phyloP scores from a whole-genome alignment of 345 rosid species.

The Pistacia integerrima region DNA sequence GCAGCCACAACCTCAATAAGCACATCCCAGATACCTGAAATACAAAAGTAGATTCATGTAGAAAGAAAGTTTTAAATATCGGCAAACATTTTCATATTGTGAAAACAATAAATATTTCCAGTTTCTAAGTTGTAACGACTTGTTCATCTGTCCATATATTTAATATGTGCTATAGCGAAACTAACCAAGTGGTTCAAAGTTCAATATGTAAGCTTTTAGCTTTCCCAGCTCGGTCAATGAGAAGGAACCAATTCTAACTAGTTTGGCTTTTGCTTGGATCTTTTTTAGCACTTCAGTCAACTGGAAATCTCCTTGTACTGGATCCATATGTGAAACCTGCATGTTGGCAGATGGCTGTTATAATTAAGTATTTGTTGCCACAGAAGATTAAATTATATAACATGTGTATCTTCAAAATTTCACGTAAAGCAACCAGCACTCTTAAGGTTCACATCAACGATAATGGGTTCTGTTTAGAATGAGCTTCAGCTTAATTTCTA shows the following conservation, averaged over 20 bases:
- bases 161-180: constrained; percentile 17
- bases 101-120: background rate
- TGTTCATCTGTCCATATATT: background rate
- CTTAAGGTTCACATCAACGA: background rate
- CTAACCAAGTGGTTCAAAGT: constrained; percentile 64
- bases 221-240: constrained; percentile 61
- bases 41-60: constrained; percentile 1
- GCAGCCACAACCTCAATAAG: constrained; percentile 72
- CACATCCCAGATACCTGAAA: constrained; percentile 75
- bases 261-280: constrained; percentile 73
- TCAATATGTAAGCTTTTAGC: constrained; percentile 62
- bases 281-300: constrained; percentile 47
- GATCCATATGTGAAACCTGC: constrained; percentile 56
- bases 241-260: constrained; percentile 60
- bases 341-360: constrained; percentile 13
- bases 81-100: background rate
- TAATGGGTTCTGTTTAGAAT: background rate
- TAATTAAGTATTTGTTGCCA: background rate
- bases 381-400: constrained; percentile 13
- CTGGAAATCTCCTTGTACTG: constrained; percentile 31
- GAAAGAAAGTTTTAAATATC: constrained; percentile 13
- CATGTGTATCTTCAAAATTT: background rate
- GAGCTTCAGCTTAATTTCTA: background rate
- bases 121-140: background rate
- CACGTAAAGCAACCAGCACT: background rate